These are phyloP conservation scores for Asterella californica DNA, from an alignment of 225 moss, liverwort and hornwort genomes.

Conservation along the genomic window DNA sequence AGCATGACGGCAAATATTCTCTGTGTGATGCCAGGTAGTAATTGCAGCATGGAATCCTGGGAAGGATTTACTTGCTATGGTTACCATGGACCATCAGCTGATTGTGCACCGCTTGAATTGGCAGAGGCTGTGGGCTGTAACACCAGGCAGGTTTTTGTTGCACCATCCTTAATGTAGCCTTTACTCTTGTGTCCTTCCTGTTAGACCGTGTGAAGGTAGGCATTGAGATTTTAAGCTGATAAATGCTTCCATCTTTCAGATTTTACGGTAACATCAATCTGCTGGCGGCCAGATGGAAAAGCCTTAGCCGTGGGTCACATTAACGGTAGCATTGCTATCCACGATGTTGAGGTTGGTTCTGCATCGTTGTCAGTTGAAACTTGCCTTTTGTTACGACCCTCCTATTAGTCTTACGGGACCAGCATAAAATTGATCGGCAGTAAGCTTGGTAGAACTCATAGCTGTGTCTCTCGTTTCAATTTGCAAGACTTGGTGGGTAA, in stretches of 20 bases:
- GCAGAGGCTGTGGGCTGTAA: constrained; percentile 97
- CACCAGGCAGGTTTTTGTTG: constrained; percentile 54
- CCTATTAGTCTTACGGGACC: neutral
- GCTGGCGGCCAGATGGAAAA: constrained; percentile 99
- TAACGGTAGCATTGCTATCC: constrained; percentile 90
- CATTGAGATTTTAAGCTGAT: neutral
- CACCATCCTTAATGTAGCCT: neutral
- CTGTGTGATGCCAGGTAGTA: constrained; percentile 50
- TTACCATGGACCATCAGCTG: constrained; percentile 88
- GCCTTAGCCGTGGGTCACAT: constrained; percentile 92
- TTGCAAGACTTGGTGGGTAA: neutral
- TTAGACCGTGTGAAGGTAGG: neutral
- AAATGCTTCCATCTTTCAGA: constrained; percentile 47
- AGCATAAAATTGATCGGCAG: neutral
- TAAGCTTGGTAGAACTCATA: neutral
- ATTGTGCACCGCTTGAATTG: constrained; percentile 97
- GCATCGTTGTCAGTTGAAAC: neutral
- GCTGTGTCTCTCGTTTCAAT: neutral
- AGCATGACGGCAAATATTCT: neutral
- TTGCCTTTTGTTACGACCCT: neutral
- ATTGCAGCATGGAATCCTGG: constrained; percentile 95
- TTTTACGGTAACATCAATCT: constrained; percentile 75
- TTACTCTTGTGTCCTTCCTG: neutral
- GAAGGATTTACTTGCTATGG: constrained; percentile 97
- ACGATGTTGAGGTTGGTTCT: constrained; percentile 83